These are phyloP conservation scores for Escovopsis sp. DNA, from an alignment of 2,329 filamentous ascomycete genomes.

Conservation along the genomic window DNA sequence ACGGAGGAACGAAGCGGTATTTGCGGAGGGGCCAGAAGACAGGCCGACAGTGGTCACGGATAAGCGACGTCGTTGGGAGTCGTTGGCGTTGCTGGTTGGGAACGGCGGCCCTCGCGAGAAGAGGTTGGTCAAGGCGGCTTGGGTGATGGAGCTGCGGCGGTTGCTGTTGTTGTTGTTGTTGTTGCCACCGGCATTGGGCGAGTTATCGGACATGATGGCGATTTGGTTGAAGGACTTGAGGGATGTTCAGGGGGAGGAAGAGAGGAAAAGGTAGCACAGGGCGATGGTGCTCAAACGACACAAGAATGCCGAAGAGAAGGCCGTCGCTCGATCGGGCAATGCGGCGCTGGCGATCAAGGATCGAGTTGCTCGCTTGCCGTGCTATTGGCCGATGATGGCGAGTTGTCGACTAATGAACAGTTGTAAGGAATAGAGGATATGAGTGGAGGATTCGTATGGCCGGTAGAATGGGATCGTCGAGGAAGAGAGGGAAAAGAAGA, in stretches of 20 bases:
- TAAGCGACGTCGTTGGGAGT: constrained; percentile 51
- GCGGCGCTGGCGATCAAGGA: no score
- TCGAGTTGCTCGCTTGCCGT: neutral
- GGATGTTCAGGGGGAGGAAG: constrained; percentile 1
- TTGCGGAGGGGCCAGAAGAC: constrained; percentile 58
- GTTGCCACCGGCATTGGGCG: constrained; percentile 21
- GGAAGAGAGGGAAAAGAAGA: constrained; percentile 1
- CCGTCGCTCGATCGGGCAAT: neutral
- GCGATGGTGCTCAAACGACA: neutral
- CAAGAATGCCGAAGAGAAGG: neutral
- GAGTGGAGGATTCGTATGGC: neutral
- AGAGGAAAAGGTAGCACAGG: neutral
- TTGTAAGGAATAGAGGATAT: no score
- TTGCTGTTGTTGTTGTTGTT: constrained; percentile 30
- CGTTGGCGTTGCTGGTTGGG: constrained; percentile 31
- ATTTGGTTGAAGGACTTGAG: constrained; percentile 5
- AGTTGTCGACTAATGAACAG: neutral
- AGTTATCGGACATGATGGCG: constrained; percentile 22
- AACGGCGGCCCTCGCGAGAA: constrained; percentile 38
- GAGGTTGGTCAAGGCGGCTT: constrained; percentile 41
- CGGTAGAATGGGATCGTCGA: neutral
- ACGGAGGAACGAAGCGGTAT: constrained; percentile 37
- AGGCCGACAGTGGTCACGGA: constrained; percentile 62
- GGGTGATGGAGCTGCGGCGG: constrained; percentile 42
- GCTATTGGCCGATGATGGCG: neutral